Percentiles rank a stretch among this genome's conserved stretches.
These are phyloP conservation scores for Mycena leptocephala DNA, from an alignment of 768 basidiomycete species.

Conservation along the genomic window DNA sequence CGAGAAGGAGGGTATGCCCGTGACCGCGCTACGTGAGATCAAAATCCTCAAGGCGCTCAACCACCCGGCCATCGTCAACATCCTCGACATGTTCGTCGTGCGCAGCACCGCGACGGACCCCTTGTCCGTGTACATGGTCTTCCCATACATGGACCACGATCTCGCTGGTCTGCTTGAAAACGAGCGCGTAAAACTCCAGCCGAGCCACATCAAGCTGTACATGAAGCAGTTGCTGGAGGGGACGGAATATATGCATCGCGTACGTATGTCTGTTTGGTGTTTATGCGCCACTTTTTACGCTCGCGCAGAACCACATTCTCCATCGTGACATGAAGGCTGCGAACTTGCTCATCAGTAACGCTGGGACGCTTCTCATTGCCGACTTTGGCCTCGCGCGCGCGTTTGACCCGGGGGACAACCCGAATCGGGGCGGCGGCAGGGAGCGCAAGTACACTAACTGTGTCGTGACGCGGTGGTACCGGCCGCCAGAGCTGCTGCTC, in stretches of 20 bases:
- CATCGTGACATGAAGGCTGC: constrained; percentile 99
- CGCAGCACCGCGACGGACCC: constrained; percentile 81
- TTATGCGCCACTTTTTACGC: constrained; percentile 29
- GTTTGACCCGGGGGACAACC: constrained; percentile 67
- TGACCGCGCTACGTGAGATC: constrained; percentile 97
- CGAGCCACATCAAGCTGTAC: constrained; percentile 94
- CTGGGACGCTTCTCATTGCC: constrained; percentile 88
- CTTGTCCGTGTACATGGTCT: constrained; percentile 97
- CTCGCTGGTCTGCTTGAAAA: constrained; percentile 96
- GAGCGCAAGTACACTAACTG: constrained; percentile 94
- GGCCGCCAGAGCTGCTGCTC: constrained; percentile 93
- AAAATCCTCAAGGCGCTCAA: constrained; percentile 93
- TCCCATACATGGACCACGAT: constrained; percentile 99
- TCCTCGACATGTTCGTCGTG: constrained; percentile 94
- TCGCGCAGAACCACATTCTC: constrained; percentile 89
- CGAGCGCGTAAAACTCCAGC: constrained; percentile 85
- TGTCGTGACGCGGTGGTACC: constrained; percentile 96
- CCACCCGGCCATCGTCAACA: constrained; percentile 89
- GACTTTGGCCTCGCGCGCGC: constrained; percentile 97
- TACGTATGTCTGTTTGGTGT: constrained; percentile 57
- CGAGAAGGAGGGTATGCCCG: constrained; percentile 97
- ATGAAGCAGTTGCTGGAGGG: constrained; percentile 98
- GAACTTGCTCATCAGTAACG: constrained; percentile 93
- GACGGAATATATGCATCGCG: constrained; percentile 95
- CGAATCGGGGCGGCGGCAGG: constrained; percentile 55